Percentiles rank a stretch among this genome's conserved stretches.
Evolutionary conservation across 2,329 filamentous ascomycete genomes (phyloP).

Genomic region (Cryphonectria japonica): DNA sequence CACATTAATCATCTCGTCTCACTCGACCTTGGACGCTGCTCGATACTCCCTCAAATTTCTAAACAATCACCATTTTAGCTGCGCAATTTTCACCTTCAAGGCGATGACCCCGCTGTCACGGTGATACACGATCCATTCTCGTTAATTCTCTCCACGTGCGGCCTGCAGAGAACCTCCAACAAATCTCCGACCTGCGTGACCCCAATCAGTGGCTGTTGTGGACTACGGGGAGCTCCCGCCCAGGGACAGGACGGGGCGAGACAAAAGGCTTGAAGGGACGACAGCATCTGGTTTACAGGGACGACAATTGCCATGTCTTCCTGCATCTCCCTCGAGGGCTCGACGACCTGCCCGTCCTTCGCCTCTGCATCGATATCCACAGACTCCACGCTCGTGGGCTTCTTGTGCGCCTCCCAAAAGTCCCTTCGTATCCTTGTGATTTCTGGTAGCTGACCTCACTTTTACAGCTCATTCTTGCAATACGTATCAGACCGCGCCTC

Average conservation of each 20-base stretch:
- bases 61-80: background rate
- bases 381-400: slow-evolving; percentile 51
- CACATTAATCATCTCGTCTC: slow-evolving; percentile 1
- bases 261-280: slow-evolving; percentile 18
- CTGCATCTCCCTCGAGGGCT: slow-evolving; percentile 61
- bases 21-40: background rate
- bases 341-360: slow-evolving; percentile 66
- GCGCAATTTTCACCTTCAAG: slow-evolving; percentile 8
- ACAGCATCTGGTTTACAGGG: slow-evolving; percentile 29
- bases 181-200: slow-evolving; percentile 2
- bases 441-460: slow-evolving; percentile 12
- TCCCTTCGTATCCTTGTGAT: no score
- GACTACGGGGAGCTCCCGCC: slow-evolving; percentile 5
- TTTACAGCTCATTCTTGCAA: slow-evolving; percentile 82
- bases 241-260: slow-evolving; percentile 18
- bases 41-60: no score
- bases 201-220: background rate
- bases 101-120: slow-evolving; percentile 32
- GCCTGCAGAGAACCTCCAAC: background rate
- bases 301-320: slow-evolving; percentile 43
- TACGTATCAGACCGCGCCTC: slow-evolving; percentile 75
- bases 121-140: slow-evolving; percentile 26
- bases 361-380: slow-evolving; percentile 65
- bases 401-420: slow-evolving; percentile 56
- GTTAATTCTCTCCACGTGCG: background rate